A percentile compares a stretch with the other conserved stretches of the same genome.
Conservation (phyloP, 352 stramenopile genomes). For the Pelagophyceae sp. region DNA sequence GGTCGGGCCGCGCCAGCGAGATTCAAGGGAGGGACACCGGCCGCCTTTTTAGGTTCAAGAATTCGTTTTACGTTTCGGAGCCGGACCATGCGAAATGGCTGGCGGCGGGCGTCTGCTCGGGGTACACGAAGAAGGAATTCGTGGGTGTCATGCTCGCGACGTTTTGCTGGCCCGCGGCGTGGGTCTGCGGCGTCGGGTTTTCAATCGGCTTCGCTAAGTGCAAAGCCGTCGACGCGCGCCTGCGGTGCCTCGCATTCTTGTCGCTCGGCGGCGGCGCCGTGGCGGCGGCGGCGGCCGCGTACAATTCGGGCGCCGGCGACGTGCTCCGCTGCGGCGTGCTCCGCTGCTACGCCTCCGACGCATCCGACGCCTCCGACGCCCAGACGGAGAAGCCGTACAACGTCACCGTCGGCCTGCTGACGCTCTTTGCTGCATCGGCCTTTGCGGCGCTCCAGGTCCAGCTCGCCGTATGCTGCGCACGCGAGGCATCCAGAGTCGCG, state of each 20-base stretch:
- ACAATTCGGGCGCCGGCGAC: background rate
- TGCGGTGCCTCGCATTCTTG: background rate
- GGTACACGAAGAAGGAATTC: slow-evolving; percentile 27
- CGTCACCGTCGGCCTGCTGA: slow-evolving; percentile 19
- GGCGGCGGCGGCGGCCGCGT: background rate
- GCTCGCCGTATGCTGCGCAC: background rate
- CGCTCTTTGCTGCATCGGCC: slow-evolving; percentile 25
- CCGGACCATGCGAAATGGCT: no score
- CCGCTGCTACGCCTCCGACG: background rate
- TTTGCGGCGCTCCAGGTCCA: slow-evolving; percentile 11
- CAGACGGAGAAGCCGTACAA: no score
- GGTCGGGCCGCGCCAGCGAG: no score
- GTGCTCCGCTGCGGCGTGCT: slow-evolving; percentile 6
- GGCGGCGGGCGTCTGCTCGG: no score
- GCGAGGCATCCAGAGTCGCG: background rate
- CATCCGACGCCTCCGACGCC: slow-evolving; percentile 13
- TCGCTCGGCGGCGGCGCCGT: background rate
- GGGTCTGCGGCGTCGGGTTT: background rate
- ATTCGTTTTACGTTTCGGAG: no score
- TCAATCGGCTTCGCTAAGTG: background rate
- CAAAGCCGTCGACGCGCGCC: background rate
- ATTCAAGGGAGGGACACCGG: no score
- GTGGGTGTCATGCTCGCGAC: slow-evolving; percentile 24
- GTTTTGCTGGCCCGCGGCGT: slow-evolving; percentile 21
- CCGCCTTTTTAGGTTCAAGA: no score